Conservation (phyloP, 768 basidiomycete species). For the Boletus huronensis region DNA sequence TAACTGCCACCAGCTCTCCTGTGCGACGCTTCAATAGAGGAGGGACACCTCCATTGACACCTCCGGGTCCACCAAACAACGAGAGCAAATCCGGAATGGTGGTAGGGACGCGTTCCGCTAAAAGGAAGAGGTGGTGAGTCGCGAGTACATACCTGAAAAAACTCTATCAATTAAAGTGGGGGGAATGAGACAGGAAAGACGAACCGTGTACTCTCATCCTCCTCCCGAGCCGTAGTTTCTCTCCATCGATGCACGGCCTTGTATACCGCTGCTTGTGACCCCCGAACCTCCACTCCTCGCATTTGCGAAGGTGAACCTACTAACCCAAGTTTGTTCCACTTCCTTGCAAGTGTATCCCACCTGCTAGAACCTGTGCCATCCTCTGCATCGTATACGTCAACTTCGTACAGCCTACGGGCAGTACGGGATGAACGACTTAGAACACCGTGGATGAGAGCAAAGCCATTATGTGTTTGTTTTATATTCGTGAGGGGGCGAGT, state of each 20-base stretch:
- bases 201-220: slow-evolving; percentile 83
- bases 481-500: neutral
- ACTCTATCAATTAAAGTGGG: neutral
- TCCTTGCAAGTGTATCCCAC: slow-evolving; percentile 74
- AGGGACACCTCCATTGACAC: slow-evolving; percentile 41
- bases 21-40: slow-evolving; percentile 59
- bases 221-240: slow-evolving; percentile 70
- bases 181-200: slow-evolving; percentile 19
- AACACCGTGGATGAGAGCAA: slow-evolving; percentile 55
- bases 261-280: slow-evolving; percentile 60
- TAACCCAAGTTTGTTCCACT: slow-evolving; percentile 73
- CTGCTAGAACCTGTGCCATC: slow-evolving; percentile 64
- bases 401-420: slow-evolving; percentile 64
- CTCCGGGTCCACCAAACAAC: slow-evolving; percentile 40
- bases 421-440: slow-evolving; percentile 75
- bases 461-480: slow-evolving; percentile 20
- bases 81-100: slow-evolving; percentile 61
- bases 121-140: slow-evolving; percentile 68
- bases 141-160: slow-evolving; percentile 62
- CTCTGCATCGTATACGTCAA: slow-evolving; percentile 65
- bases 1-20: slow-evolving; percentile 61
- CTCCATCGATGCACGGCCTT: slow-evolving; percentile 78
- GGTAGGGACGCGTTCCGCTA: slow-evolving; percentile 68
- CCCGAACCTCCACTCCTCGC: slow-evolving; percentile 35
- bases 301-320: slow-evolving; percentile 15